phyloP scores from a whole-genome alignment of 2,329 filamentous ascomycete genomes.

The Nectriaceae sp. region DNA sequence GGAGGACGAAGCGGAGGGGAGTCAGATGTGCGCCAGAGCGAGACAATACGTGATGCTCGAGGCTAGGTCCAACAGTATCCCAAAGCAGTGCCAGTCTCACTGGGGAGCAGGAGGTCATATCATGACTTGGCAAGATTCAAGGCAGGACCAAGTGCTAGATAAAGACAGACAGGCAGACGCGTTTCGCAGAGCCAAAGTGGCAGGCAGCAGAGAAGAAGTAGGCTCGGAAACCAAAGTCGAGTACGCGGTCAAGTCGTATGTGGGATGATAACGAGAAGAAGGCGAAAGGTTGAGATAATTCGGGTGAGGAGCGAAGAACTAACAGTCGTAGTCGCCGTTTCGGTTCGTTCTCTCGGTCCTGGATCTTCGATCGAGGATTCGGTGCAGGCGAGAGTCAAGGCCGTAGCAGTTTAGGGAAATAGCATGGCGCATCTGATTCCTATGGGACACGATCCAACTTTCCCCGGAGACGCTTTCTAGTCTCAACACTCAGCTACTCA shows the following conservation, averaged over 20 bases:
- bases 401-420: conserved; percentile 25
- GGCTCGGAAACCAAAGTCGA: no score
- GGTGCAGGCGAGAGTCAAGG: conserved; percentile 20
- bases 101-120: conserved; percentile 28
- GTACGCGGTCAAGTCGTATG: conserved; percentile 4
- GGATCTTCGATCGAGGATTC: conserved; percentile 16
- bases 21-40: conserved; percentile 30
- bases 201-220: conserved; percentile 9
- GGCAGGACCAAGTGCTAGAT: conserved; percentile 17
- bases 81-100: conserved; percentile 29
- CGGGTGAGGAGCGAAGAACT: conserved; percentile 1
- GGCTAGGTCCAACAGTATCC: conserved; percentile 27
- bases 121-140: conserved; percentile 28
- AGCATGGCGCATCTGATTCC: conserved; percentile 25
- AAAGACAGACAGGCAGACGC: conserved; percentile 11
- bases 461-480: neutral
- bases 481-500: neutral
- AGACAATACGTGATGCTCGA: conserved; percentile 19
- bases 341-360: no score
- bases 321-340: conserved; percentile 4
- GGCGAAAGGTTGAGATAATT: conserved; percentile 4
- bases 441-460: neutral
- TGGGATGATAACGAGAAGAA: conserved; percentile 9
- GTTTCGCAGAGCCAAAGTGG: neutral
- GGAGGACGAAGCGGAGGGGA: conserved; percentile 21